Conservation (phyloP, 192 early-diverging fungal species). For the Backusella mclennaniae region DNA sequence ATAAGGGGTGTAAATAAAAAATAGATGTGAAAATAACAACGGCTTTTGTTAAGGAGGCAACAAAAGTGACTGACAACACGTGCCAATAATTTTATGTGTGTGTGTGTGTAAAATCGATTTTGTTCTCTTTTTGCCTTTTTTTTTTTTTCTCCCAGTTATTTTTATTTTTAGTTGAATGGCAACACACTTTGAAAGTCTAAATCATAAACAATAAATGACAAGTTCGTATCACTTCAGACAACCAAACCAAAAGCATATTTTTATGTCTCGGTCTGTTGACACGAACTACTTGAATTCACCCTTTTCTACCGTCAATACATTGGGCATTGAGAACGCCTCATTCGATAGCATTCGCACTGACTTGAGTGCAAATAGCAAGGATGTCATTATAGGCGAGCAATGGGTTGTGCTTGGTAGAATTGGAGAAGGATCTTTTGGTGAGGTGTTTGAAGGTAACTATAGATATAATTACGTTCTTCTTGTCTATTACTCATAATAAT, state of each 20-base stretch:
- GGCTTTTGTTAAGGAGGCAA: background rate
- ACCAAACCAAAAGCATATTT: background rate
- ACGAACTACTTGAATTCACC: background rate
- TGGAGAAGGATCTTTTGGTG: conserved; percentile 59
- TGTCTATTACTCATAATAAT: background rate
- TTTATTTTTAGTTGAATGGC: background rate
- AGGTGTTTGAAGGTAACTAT: conserved; percentile 52
- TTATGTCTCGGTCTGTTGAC: conserved; percentile 10
- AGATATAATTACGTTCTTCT: background rate
- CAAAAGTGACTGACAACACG: background rate
- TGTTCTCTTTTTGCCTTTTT: background rate
- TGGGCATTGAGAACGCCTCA: conserved; percentile 10
- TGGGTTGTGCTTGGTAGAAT: conserved; percentile 54
- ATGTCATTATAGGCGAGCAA: conserved; percentile 48
- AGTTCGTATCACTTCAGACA: conserved; percentile 16
- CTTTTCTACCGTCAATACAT: background rate
- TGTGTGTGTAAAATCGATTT: background rate
- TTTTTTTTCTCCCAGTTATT: background rate
- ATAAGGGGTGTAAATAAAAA: background rate
- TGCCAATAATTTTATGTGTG: background rate
- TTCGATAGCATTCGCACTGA: conserved; percentile 20
- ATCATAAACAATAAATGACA: conserved; percentile 7
- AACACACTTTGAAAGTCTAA: background rate
- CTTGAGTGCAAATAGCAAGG: conserved; percentile 19
- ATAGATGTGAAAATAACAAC: background rate